Conservation (phyloP, 2,329 filamentous ascomycete genomes). For the Scorias spongiosa region DNA sequence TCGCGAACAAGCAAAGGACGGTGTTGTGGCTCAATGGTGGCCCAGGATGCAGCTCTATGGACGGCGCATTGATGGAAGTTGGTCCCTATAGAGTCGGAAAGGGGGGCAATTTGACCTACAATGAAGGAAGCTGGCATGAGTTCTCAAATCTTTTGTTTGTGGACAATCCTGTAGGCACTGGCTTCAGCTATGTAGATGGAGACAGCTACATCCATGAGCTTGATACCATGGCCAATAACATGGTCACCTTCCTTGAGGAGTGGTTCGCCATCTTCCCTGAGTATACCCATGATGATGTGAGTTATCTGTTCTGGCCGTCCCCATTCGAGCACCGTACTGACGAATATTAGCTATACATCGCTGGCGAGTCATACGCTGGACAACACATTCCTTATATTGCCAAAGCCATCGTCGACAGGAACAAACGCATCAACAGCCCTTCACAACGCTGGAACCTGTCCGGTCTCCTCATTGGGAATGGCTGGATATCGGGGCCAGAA, state of each 20-base stretch:
- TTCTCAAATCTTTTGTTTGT: constrained; percentile 95
- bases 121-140: constrained; percentile 96
- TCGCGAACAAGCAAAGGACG: constrained; percentile 77
- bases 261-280: constrained; percentile 86
- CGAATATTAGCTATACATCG: constrained; percentile 55
- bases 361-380: constrained; percentile 91
- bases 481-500: constrained; percentile 82
- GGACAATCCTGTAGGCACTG: constrained; percentile 91
- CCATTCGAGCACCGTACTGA: too few species aligned
- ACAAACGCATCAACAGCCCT: constrained; percentile 37
- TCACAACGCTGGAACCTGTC: constrained; percentile 57
- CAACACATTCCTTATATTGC: constrained; percentile 96
- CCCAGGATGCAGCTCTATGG: constrained; percentile 92
- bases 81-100: constrained; percentile 80
- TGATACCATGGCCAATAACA: constrained; percentile 76
- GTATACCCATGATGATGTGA: constrained; percentile 79
- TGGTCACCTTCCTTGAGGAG: constrained; percentile 77
- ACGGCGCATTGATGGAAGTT: constrained; percentile 91
- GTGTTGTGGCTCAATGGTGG: constrained; percentile 97
- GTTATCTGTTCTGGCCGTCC: constrained; percentile 21
- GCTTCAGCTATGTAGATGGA: constrained; percentile 89
- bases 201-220: constrained; percentile 76
- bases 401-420: constrained; percentile 76
- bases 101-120: constrained; percentile 55
- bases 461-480: constrained; percentile 87